A percentile compares a stretch with the other conserved stretches of the same genome.
Conservation (phyloP, 2,329 filamentous ascomycete species). For the Alternaria hordeiaustralica region DNA sequence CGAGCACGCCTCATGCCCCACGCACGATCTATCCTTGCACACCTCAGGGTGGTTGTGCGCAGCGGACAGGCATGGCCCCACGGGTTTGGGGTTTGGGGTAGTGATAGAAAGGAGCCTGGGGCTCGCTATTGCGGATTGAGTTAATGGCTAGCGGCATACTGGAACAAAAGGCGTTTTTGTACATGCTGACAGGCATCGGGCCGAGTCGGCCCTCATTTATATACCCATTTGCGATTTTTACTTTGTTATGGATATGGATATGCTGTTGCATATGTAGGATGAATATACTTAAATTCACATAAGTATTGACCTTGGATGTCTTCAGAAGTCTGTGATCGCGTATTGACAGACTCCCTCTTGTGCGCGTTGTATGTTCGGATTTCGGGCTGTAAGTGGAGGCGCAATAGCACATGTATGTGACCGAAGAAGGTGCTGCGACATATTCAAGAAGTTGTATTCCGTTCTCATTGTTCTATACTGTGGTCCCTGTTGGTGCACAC, state of each 20-base stretch:
- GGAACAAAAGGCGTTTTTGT: background rate
- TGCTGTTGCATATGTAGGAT: background rate
- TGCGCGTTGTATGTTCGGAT: no score
- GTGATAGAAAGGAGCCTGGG: background rate
- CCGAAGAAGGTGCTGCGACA: no score
- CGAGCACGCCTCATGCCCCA: background rate
- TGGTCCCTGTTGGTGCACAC: no score
- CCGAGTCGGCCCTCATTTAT: background rate
- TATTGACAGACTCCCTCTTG: no score
- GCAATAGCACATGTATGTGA: no score
- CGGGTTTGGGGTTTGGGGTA: background rate
- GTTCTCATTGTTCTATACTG: no score
- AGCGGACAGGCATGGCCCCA: background rate
- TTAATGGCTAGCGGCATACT: background rate
- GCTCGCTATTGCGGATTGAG: background rate
- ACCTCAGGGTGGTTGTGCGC: background rate
- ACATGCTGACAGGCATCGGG: background rate
- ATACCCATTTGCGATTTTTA: slow-evolving; percentile 12
- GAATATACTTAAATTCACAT: background rate
- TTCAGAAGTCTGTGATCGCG: background rate
- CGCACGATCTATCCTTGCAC: background rate
- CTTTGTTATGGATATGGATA: background rate
- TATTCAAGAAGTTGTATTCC: no score
- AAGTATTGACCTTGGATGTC: background rate
- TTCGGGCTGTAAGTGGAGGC: no score